Evolutionary conservation across 768 basidiomycete genomes (phyloP).

Genomic region (Lactarius quietus): DNA sequence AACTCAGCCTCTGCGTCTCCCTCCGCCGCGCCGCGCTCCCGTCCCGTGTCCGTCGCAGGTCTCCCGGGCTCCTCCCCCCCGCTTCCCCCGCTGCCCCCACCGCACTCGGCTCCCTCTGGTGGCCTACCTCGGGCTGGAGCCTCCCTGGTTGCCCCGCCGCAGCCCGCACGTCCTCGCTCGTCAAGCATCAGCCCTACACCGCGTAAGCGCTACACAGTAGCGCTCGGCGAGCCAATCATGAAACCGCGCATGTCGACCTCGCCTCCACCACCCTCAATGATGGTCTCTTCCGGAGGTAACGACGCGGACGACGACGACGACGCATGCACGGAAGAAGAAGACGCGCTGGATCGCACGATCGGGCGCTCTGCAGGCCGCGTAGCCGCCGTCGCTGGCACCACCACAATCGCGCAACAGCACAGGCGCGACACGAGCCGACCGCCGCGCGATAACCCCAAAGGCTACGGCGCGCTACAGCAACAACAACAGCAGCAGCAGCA

Average conservation of each 20-base stretch:
- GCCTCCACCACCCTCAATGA: constrained; percentile 24
- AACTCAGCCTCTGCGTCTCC: constrained; percentile 28
- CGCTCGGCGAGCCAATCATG: constrained; percentile 70
- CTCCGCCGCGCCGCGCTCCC: constrained; percentile 26
- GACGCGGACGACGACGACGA: constrained; percentile 5
- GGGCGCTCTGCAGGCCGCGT: constrained; percentile 60
- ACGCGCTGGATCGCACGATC: constrained; percentile 42
- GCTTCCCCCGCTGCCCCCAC: constrained; percentile 22
- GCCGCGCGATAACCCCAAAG: constrained; percentile 38
- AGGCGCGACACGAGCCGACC: constrained; percentile 28
- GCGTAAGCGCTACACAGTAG: constrained; percentile 82
- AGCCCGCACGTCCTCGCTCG: constrained; percentile 49
- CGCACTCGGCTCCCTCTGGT: constrained; percentile 15
- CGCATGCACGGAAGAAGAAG: constrained; percentile 32
- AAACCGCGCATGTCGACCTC: constrained; percentile 27
- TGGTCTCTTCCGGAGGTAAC: constrained; percentile 25
- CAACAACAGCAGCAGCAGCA: constrained; percentile 12
- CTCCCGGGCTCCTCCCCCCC: constrained; percentile 33
- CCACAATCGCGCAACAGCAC: not conserved
- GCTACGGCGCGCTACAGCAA: constrained; percentile 25
- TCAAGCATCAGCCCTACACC: constrained; percentile 62
- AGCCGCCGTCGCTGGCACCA: constrained; percentile 11
- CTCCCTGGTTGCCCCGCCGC: constrained; percentile 23
- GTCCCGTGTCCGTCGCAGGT: constrained; percentile 49
- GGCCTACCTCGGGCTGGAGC: constrained; percentile 4